These are phyloP conservation scores for Pichia norvegensis DNA, from an alignment of 1,139 yeast species.

Conservation along the genomic window DNA sequence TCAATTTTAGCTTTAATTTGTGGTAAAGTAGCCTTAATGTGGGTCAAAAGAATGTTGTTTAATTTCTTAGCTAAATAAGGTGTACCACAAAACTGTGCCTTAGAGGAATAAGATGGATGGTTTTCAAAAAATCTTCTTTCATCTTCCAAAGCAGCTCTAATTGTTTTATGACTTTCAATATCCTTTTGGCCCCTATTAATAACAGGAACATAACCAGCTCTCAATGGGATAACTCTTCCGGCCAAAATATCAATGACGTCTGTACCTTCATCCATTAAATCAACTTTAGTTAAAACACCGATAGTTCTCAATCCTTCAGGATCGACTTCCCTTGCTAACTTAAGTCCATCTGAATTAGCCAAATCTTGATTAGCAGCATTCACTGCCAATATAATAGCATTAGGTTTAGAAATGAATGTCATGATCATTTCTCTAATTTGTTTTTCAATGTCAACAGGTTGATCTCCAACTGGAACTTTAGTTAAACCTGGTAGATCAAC, in stretches of 20 bases:
- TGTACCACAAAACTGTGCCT: slow-evolving; percentile 85
- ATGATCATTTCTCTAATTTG: slow-evolving; percentile 92
- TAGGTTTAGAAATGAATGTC: slow-evolving; percentile 90
- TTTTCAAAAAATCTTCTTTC: slow-evolving; percentile 71
- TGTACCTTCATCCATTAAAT: slow-evolving; percentile 97
- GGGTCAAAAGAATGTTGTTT: slow-evolving; percentile 83
- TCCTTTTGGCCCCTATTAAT: slow-evolving; percentile 97
- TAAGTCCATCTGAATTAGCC: slow-evolving; percentile 95
- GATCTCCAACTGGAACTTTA: slow-evolving; percentile 99
- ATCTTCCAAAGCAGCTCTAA: slow-evolving; percentile 77
- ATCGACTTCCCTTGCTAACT: slow-evolving; percentile 94
- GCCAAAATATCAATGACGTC: slow-evolving; percentile 95
- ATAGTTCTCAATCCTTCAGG: slow-evolving; percentile 96
- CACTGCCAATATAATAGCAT: slow-evolving; percentile 90
- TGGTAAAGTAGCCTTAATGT: slow-evolving; percentile 88
- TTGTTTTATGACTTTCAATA: slow-evolving; percentile 79
- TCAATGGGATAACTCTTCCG: slow-evolving; percentile 89
- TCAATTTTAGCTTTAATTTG: slow-evolving; percentile 90
- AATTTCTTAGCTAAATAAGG: slow-evolving; percentile 92
- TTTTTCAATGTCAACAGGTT: slow-evolving; percentile 93
- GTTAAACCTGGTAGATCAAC: slow-evolving; percentile 98
- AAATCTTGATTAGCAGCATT: slow-evolving; percentile 96
- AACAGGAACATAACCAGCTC: slow-evolving; percentile 96
- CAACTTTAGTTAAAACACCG: slow-evolving; percentile 95
- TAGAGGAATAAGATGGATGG: slow-evolving; percentile 72